phyloP scores from a whole-genome alignment of 805 yeast genomes.

The Yamadazyma kitorensis region DNA sequence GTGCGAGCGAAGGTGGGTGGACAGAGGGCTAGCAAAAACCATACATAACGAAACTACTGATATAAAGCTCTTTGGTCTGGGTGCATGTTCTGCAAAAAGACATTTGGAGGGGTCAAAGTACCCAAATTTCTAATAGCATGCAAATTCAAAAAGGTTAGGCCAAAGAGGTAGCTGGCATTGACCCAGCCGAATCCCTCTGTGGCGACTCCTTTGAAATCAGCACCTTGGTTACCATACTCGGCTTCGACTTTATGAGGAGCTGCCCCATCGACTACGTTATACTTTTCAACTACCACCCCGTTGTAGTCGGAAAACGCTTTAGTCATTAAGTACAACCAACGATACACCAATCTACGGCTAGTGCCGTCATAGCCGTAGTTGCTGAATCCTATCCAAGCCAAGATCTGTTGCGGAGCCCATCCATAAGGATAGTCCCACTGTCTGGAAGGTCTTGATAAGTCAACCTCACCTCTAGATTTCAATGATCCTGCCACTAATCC shows the following conservation, averaged over 20 bases:
- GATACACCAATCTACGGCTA: conserved; percentile 69
- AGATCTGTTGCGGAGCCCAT: conserved; percentile 97
- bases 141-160: conserved; percentile 61
- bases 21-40: no score
- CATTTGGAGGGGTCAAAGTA: conserved; percentile 68
- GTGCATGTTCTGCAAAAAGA: conserved; percentile 51
- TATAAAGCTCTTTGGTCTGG: conserved; percentile 34
- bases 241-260: conserved; percentile 93
- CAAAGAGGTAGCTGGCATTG: conserved; percentile 78
- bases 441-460: conserved; percentile 73
- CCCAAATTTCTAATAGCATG: conserved; percentile 78
- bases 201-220: conserved; percentile 88
- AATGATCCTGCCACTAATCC: conserved; percentile 86
- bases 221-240: conserved; percentile 96
- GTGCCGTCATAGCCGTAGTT: conserved; percentile 67
- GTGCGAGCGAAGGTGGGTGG: no score
- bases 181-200: conserved; percentile 99
- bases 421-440: conserved; percentile 99
- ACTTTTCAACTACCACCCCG: conserved; percentile 94
- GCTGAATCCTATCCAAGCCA: conserved; percentile 85
- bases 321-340: conserved; percentile 90
- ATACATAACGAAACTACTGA: no score
- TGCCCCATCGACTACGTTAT: conserved; percentile 78
- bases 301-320: conserved; percentile 87
- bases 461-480: conserved; percentile 67